Percentiles rank a stretch among this genome's conserved stretches.
Evolutionary conservation across 352 stramenopile species (phyloP).

Genomic region (Pythium monospermum): DNA sequence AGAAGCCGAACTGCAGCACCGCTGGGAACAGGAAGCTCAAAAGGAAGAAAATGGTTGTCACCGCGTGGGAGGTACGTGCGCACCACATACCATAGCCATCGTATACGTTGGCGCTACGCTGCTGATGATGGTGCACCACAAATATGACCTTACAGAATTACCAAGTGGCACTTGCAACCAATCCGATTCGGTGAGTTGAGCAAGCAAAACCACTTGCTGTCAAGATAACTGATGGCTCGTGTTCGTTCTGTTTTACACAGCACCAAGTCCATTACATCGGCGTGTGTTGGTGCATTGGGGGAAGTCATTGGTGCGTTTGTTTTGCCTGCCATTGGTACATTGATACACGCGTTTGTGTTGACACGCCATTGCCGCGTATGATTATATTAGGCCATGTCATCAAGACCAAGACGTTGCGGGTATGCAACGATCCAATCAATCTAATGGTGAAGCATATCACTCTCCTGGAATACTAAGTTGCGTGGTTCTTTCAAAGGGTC

Average conservation of each 20-base stretch:
- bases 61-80: conserved; percentile 17
- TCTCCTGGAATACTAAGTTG: neutral
- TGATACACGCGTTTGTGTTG: neutral
- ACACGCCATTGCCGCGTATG: neutral
- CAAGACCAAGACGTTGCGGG: conserved; percentile 62
- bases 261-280: conserved; percentile 67
- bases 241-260: conserved; percentile 19
- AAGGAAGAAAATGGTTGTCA: conserved; percentile 16
- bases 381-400: conserved; percentile 51
- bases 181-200: conserved; percentile 31
- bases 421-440: conserved; percentile 12
- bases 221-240: neutral
- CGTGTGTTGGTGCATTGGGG: conserved; percentile 49
- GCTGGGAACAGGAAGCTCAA: no score
- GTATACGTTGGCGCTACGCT: neutral
- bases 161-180: conserved; percentile 42
- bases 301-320: conserved; percentile 50
- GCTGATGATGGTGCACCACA: neutral
- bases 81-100: no score
- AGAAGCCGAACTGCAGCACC: no score
- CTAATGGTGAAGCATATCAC: neutral
- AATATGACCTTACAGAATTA: conserved; percentile 36
- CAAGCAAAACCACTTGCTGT: no score
- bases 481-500: conserved; percentile 30
- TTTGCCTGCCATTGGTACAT: no score